Percentiles rank a stretch among this genome's conserved stretches.
Evolutionary conservation across 2,329 filamentous ascomycete genomes (phyloP).

Genomic region (Macrophomina phaseolina): DNA sequence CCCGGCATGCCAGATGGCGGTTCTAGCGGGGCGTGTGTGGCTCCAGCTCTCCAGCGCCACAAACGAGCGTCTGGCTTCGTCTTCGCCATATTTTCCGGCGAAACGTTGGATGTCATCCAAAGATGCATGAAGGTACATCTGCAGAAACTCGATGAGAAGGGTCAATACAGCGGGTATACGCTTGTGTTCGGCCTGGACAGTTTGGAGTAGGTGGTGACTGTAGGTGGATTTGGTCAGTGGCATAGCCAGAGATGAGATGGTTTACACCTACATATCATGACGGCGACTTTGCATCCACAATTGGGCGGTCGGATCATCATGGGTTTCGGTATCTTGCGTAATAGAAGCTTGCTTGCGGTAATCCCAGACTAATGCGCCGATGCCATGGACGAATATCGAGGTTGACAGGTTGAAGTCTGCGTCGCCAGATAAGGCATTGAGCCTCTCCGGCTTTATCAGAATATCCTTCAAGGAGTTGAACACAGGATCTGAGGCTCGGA

Average conservation of each 20-base stretch:
- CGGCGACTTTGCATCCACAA: constrained; percentile 34
- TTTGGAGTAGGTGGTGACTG: constrained; percentile 61
- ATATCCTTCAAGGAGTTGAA: not conserved
- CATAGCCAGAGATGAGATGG: not conserved
- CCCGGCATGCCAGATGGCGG: constrained; percentile 70
- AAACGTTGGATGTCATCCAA: constrained; percentile 71
- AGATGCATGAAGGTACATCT: constrained; percentile 69
- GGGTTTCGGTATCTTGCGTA: constrained; percentile 7
- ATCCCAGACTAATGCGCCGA: constrained; percentile 17
- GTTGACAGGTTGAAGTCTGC: constrained; percentile 53
- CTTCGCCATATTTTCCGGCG: constrained; percentile 69
- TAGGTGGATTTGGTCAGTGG: constrained; percentile 55
- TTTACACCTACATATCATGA: constrained; percentile 27
- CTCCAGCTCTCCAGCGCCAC: constrained; percentile 65
- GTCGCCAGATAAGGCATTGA: constrained; percentile 55
- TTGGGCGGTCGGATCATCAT: constrained; percentile 29
- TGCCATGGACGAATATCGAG: constrained; percentile 19
- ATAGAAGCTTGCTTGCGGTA: constrained; percentile 13
- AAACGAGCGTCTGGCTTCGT: constrained; percentile 66
- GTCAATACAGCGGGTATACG: constrained; percentile 5
- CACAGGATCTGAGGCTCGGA: constrained; percentile 25
- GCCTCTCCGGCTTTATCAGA: not conserved
- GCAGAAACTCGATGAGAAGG: constrained; percentile 57
- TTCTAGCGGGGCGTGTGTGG: constrained; percentile 59
- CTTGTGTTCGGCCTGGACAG: constrained; percentile 16